Evolutionary conservation across 805 yeast genomes (phyloP).

Genomic region (Sugiyamaella qingdaonensis): DNA sequence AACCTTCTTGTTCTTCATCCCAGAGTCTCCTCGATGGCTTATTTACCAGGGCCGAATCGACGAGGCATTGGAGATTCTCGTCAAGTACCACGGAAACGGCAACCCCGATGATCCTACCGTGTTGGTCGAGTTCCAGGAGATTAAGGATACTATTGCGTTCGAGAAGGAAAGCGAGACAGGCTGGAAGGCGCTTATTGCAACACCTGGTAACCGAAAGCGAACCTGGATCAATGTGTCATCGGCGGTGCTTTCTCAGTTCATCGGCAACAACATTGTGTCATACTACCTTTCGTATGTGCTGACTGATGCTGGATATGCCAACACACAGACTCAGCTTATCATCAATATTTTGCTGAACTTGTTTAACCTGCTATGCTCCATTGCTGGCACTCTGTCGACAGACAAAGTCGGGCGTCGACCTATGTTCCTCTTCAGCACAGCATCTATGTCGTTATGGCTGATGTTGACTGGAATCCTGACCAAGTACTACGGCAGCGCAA

Average conservation of each 20-base stretch:
- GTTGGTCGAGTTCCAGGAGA: conserved; percentile 6
- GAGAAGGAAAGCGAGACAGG: conserved; percentile 13
- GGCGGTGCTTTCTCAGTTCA: conserved; percentile 39
- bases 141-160: conserved; percentile 2
- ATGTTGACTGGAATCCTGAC: background rate
- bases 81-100: background rate
- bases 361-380: conserved; percentile 14
- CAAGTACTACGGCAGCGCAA: background rate
- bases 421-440: conserved; percentile 31
- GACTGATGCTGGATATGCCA: conserved; percentile 1
- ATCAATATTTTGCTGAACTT: conserved; percentile 15
- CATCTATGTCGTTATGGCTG: background rate
- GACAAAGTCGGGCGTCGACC: conserved; percentile 58
- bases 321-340: background rate
- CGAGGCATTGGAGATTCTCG: conserved; percentile 45
- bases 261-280: conserved; percentile 31
- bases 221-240: conserved; percentile 59
- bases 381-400: conserved; percentile 23
- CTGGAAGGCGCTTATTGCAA: conserved; percentile 43
- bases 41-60: conserved; percentile 60
- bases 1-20: conserved; percentile 44
- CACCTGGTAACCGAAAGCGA: conserved; percentile 56
- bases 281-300: conserved; percentile 24
- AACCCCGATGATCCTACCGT: conserved; percentile 5
- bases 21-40: conserved; percentile 84